A percentile compares a stretch with the other conserved stretches of the same genome.
phyloP scores from a whole-genome alignment of 2,329 filamentous ascomycete genomes.

The Meredithiella fracta region DNA sequence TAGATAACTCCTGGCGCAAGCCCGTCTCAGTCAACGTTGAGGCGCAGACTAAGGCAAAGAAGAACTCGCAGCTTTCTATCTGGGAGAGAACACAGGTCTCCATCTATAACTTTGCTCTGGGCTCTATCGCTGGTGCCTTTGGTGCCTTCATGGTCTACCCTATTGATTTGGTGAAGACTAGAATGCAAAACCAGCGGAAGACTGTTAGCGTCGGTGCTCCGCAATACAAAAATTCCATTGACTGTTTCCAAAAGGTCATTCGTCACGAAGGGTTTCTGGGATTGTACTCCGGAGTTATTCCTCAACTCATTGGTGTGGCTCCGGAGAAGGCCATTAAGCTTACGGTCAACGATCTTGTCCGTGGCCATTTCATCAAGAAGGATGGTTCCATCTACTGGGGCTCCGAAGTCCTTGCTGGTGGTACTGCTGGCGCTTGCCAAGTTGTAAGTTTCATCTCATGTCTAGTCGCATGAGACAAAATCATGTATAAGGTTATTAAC shows the following conservation, averaged over 20 bases:
- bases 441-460: slow-evolving; percentile 48
- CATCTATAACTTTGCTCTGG: slow-evolving; percentile 76
- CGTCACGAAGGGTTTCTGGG: slow-evolving; percentile 81
- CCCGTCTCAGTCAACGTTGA: slow-evolving; percentile 29
- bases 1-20: slow-evolving; percentile 76
- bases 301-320: slow-evolving; percentile 93
- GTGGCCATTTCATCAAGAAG: slow-evolving; percentile 57
- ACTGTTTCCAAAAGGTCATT: slow-evolving; percentile 86
- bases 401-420: slow-evolving; percentile 74
- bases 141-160: slow-evolving; percentile 99
- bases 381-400: slow-evolving; percentile 53
- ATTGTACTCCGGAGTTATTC: slow-evolving; percentile 84
- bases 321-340: slow-evolving; percentile 99
- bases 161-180: slow-evolving; percentile 95
- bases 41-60: slow-evolving; percentile 22
- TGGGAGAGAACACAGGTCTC: slow-evolving; percentile 41
- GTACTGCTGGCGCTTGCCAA: slow-evolving; percentile 80
- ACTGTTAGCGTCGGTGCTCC: slow-evolving; percentile 59
- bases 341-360: slow-evolving; percentile 89
- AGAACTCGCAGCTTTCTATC: slow-evolving; percentile 17
- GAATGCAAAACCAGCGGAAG: slow-evolving; percentile 91
- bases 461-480: background rate
- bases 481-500: background rate
- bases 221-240: slow-evolving; percentile 91
- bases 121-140: slow-evolving; percentile 83